phyloP scores from a whole-genome alignment of 805 yeast species.

The Sungouiozyma intestinalis region DNA sequence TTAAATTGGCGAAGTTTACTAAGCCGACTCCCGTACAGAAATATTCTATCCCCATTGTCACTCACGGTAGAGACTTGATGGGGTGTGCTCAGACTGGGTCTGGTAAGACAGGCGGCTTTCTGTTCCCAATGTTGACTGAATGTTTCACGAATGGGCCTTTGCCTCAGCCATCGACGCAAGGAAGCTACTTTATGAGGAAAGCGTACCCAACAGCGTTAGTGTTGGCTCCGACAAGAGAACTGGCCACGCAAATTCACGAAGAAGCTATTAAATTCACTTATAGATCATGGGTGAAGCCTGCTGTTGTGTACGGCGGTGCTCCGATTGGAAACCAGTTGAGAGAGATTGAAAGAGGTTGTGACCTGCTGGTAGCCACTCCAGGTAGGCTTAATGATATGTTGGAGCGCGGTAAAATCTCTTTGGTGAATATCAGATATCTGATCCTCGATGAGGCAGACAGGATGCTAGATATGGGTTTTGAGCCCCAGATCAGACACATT shows the following conservation, averaged over 20 bases:
- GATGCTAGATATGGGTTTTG: conserved; percentile 99
- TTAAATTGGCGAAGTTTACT: conserved; percentile 74
- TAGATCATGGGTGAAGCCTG: conserved; percentile 96
- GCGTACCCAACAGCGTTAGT: conserved; percentile 89
- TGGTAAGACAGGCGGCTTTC: conserved; percentile 98
- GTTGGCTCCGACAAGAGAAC: conserved; percentile 97
- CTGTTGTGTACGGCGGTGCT: conserved; percentile 97
- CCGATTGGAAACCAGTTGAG: conserved; percentile 78
- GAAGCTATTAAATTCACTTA: conserved; percentile 92
- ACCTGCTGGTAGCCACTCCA: conserved; percentile 92
- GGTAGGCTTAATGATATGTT: conserved; percentile 93
- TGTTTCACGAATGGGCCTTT: conserved; percentile 81
- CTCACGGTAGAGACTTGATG: conserved; percentile 82
- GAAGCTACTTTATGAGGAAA: conserved; percentile 43
- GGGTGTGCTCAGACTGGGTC: conserved; percentile 98
- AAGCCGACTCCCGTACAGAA: conserved; percentile 94
- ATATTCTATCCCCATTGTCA: conserved; percentile 83
- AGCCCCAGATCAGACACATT: conserved; percentile 96
- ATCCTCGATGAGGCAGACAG: conserved; percentile 98
- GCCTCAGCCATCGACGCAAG: conserved; percentile 32
- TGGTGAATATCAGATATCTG: conserved; percentile 78
- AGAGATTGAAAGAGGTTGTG: conserved; percentile 86
- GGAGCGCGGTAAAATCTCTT: conserved; percentile 86
- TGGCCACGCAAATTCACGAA: conserved; percentile 89
- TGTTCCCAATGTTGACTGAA: conserved; percentile 91